phyloP scores from a whole-genome alignment of 345 rosid species.

The Populus deltoides region DNA sequence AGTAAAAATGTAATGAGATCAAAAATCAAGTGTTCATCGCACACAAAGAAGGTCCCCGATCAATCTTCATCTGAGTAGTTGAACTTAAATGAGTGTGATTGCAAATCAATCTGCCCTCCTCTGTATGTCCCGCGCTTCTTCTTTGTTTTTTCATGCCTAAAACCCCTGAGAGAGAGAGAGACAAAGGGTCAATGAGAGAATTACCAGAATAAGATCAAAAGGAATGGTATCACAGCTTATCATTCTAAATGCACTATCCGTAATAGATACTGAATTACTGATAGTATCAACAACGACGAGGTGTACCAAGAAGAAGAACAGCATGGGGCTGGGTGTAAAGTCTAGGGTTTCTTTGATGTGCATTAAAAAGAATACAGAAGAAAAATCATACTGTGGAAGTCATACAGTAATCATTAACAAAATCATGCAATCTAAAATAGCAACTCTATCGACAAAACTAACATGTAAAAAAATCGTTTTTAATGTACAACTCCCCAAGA shows the following conservation, averaged over 20 bases:
- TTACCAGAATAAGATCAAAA: neutral
- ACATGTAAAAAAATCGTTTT: too few relatives aligned
- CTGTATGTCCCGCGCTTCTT: conserved; percentile 93
- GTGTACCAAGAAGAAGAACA: too few relatives aligned
- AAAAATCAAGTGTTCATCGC: neutral
- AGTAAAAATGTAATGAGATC: neutral
- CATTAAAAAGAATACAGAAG: too few relatives aligned
- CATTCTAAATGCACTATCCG: neutral
- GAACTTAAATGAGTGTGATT: conserved; percentile 83
- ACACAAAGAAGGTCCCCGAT: neutral
- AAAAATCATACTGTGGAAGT: neutral
- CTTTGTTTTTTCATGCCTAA: conserved; percentile 95
- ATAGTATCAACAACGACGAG: too few relatives aligned
- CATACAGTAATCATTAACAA: neutral
- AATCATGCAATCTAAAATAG: too few relatives aligned
- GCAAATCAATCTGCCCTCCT: conserved; percentile 85
- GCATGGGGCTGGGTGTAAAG: too few relatives aligned
- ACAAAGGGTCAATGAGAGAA: neutral
- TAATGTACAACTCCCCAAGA: neutral
- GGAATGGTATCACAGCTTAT: neutral
- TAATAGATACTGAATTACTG: neutral
- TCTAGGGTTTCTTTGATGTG: too few relatives aligned
- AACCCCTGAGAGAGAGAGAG: conserved; percentile 53
- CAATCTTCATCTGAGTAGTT: conserved; percentile 69
- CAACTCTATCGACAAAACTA: too few relatives aligned